Base-by-base conservation (phyloP, 805 yeast species). In the Candida cerambycidarum region DNA sequence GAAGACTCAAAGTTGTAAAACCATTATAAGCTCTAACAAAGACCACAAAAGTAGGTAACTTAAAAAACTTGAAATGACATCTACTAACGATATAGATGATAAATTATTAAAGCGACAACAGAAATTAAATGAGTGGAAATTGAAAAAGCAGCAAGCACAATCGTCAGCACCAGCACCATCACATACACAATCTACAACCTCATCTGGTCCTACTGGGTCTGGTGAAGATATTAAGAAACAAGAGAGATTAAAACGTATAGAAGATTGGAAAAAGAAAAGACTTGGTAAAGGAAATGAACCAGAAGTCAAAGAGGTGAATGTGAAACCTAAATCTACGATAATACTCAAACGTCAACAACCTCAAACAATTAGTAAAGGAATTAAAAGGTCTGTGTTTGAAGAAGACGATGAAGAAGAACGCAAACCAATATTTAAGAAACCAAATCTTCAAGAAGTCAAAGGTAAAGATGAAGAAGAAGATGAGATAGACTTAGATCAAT, bases 81-180 rank as follows among this genome's bases (percentile, higher is more conserved):
- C 47, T 49, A 49, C 53, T 49, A 49, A 46, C 51, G 49, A 46
- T 36, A 62, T 56, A 42, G 73, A 36, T 36, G 39, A 67, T 27
- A 69, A 69, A 49, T 54, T 66, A 15, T 47, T 58, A 31, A 55
- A 52, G 42, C 68, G 88, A 41, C 75, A 75, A 46, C 80, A 77
- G 46, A 75, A 73, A 50, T 55, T 82, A 38, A 78, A 78, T 5
- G 74, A 73, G 34, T 83, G 88, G 88, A 80, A 78, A 52, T 67
- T 64, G 51, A 78, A 78, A 59, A 79, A 78, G 55, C 69, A 69
- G 30, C 64, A 65, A 39, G 56, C 33, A 4, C 9, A 56, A 29
- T 27, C 45, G 2, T 19, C 38, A 23, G 53, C 54, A 34, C 50
- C 51, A 24, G n/a, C n/a, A n/a, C n/a, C n/a, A n/a, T n/a, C n/a